phyloP scores from a whole-genome alignment of 1,284 basidiomycete species.

The Tilletia walkeri region DNA sequence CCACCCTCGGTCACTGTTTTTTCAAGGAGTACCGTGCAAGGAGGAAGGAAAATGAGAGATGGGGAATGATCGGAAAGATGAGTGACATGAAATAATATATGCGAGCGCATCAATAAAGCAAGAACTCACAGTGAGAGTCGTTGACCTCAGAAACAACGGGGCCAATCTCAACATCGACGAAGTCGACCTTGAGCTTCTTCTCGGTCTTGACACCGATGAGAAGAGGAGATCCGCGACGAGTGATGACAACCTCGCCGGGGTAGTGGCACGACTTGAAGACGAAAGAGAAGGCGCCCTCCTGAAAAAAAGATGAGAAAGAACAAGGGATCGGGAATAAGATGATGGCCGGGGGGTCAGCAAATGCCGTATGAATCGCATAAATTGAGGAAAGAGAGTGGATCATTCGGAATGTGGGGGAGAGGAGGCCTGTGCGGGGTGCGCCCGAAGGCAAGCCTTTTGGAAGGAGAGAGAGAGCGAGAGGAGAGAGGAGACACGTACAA shows the following conservation, averaged over 20 bases:
- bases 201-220: slow-evolving; percentile 99
- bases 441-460: too few relatives aligned
- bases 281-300: slow-evolving; percentile 97
- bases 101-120: background rate
- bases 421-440: too few relatives aligned
- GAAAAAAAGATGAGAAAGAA: too few relatives aligned
- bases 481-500: slow-evolving; percentile 54
- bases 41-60: too few relatives aligned
- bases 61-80: too few relatives aligned
- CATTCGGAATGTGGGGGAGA: too few relatives aligned
- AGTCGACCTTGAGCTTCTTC: slow-evolving; percentile 99
- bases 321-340: background rate
- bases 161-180: slow-evolving; percentile 84
- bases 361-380: background rate
- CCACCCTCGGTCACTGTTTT: slow-evolving; percentile 24
- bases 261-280: slow-evolving; percentile 97
- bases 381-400: too few relatives aligned
- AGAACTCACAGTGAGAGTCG: slow-evolving; percentile 7
- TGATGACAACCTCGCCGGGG: slow-evolving; percentile 92
- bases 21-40: too few relatives aligned
- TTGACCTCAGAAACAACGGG: slow-evolving; percentile 32
- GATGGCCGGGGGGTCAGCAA: background rate
- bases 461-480: background rate
- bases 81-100: slow-evolving; percentile 58
- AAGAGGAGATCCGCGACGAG: slow-evolving; percentile 93